Conservation (phyloP, 371 early-diverging fungal genomes). For the Rhizopus stolonifer region DNA sequence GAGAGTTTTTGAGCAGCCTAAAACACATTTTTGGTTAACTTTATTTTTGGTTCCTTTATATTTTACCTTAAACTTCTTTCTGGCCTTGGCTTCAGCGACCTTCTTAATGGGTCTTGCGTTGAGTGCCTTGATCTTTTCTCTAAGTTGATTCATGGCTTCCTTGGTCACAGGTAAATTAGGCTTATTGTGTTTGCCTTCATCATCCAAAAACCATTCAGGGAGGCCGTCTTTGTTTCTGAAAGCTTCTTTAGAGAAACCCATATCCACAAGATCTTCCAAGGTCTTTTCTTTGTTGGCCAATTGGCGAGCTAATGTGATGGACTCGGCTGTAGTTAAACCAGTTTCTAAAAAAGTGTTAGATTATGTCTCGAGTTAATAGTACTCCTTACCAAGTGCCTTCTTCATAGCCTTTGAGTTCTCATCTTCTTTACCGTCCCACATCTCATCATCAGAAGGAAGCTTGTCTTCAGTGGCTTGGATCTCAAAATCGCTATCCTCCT, state of each 20-base stretch:
- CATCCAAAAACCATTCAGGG: conserved; percentile 93
- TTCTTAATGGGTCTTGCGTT: conserved; percentile 98
- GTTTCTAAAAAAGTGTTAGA: conserved; percentile 28
- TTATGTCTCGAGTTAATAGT: neutral
- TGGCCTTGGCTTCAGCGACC: conserved; percentile 97
- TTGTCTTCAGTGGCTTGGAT: conserved; percentile 57
- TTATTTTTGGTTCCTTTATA: too few species aligned
- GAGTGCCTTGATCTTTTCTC: conserved; percentile 79
- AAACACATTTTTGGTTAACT: too few species aligned
- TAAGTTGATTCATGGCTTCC: conserved; percentile 87
- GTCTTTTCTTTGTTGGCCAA: conserved; percentile 77
- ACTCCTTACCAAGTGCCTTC: conserved; percentile 41
- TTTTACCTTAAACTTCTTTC: conserved; percentile 77
- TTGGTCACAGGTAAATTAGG: conserved; percentile 91
- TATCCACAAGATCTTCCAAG: conserved; percentile 80
- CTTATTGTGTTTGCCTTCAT: conserved; percentile 87
- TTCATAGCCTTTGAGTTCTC: conserved; percentile 71
- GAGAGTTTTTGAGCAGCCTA: conserved; percentile 65
- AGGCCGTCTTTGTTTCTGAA: conserved; percentile 84
- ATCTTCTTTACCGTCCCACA: conserved; percentile 69
- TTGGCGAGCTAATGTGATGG: conserved; percentile 86
- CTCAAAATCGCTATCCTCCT: conserved; percentile 61
- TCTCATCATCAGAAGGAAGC: conserved; percentile 55
- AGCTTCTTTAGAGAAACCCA: conserved; percentile 86
- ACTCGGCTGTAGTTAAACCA: conserved; percentile 78